Evolutionary conservation across 2,329 filamentous ascomycete species (phyloP), one percentile per base, ranked within the genome.

Genomic region (Cercospora zeina): DNA sequence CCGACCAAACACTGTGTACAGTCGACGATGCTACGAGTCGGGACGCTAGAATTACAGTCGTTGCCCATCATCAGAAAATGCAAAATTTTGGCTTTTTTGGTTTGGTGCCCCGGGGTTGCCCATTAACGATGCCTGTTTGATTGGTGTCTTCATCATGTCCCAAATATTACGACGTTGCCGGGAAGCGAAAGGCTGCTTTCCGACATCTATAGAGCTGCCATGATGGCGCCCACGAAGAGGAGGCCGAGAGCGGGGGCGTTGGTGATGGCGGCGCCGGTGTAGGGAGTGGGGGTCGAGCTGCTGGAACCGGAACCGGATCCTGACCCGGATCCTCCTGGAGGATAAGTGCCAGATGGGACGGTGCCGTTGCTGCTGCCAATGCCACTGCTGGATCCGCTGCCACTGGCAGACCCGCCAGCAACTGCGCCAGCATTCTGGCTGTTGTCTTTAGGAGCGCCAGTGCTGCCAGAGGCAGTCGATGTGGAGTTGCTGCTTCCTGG

Each of bases 171-270:
- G 8, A 19, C 39, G 8, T 14, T 6, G 13, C 3, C 39, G 3
- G 5, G 34, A 45, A 27, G 24, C 24, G 6, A 6, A 27, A 27
- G 3, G 24, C 3, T 27, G 24, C 24, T 27, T 27, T 27, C 24
- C 24, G 24, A 14, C 24, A 5, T 24, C 34, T 37, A 58, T 14
- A 58, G 47, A n/a, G 55, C 55, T 14, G 42, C 55, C 45, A 58
- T 58, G 55, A 51, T 30, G 14, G 55, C 55, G 33, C 55, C 55
- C 2, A 58, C 55, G 19, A 58, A n/a, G 16, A 58, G 55, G 33
- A 58, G 55, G 37, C 55, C 55, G 14, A 49, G 27, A 37, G 55
- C 55, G n/a, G 55, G 55, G 27, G 45, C 55, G 31, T 58, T 58
- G 30, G 55, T 42, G 21, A 50, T 34, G 7, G 55, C 55, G 11